phyloP scores from a whole-genome alignment of 352 stramenopile species.

The Globisporangium orthogonon region DNA sequence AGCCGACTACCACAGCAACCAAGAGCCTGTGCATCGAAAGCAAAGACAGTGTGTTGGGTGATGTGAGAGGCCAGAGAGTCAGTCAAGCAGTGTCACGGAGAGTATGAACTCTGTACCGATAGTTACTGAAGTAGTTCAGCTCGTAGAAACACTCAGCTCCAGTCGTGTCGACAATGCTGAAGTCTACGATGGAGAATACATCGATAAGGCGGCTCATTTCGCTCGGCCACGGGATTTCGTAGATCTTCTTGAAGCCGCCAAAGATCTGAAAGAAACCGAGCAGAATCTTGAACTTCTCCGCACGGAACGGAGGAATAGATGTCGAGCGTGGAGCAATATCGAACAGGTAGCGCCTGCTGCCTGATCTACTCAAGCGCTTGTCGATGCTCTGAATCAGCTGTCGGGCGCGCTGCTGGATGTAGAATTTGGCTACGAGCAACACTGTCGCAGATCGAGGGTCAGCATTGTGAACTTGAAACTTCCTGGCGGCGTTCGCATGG shows the following conservation, averaged over 20 bases:
- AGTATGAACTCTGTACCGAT: constrained; percentile 17
- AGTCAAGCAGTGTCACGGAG: not conserved
- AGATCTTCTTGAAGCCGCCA: constrained; percentile 63
- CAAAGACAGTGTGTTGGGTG: not conserved
- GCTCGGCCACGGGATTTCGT: constrained; percentile 64
- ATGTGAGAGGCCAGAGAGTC: not conserved
- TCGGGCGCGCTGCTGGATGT: constrained; percentile 16
- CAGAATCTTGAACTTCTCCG: constrained; percentile 79
- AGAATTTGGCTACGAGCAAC: constrained; percentile 19
- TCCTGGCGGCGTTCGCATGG: constrained; percentile 41
- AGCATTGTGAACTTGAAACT: constrained; percentile 41
- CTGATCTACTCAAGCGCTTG: not conserved
- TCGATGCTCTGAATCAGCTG: constrained; percentile 11
- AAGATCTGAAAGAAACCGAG: constrained; percentile 75
- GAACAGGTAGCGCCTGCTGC: constrained; percentile 21
- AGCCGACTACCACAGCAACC: constrained; percentile 28
- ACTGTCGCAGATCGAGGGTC: constrained; percentile 14
- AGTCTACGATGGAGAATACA: constrained; percentile 59
- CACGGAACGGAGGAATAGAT: constrained; percentile 24
- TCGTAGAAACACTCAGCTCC: constrained; percentile 59
- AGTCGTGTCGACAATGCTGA: constrained; percentile 61
- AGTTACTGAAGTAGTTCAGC: constrained; percentile 62
- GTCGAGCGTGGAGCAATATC: constrained; percentile 22
- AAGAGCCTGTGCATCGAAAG: constrained; percentile 28
- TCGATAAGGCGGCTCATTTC: constrained; percentile 57